Evolutionary conservation across 208 protist species (phyloP).

Genomic region (Trypanosoma theileri): DNA sequence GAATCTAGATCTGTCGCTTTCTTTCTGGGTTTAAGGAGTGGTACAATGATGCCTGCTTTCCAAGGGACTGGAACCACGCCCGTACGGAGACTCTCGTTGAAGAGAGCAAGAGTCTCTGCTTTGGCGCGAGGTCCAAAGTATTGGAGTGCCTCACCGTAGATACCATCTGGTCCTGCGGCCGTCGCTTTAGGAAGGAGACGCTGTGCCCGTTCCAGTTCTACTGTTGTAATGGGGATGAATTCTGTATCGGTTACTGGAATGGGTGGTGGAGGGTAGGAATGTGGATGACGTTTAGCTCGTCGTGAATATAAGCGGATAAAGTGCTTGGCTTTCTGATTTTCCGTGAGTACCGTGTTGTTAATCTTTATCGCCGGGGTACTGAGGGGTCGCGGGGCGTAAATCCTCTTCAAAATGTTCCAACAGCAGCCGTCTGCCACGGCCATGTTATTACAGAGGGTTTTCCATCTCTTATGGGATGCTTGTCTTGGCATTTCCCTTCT

Average conservation of each 20-base stretch:
- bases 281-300: background rate
- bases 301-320: background rate
- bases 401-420: conserved; percentile 8
- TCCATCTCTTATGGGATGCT: background rate
- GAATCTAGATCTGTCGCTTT: conserved; percentile 10
- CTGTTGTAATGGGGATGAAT: background rate
- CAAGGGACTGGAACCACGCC: conserved; percentile 19
- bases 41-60: conserved; percentile 30
- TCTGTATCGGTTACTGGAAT: background rate
- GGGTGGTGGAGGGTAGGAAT: background rate
- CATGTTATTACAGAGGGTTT: background rate
- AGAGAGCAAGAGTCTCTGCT: conserved; percentile 8
- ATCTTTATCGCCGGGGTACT: background rate
- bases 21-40: conserved; percentile 34
- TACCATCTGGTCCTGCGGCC: background rate
- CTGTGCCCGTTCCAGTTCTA: conserved; percentile 8
- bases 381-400: background rate
- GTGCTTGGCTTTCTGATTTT: background rate
- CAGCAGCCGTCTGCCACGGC: background rate
- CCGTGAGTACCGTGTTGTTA: background rate
- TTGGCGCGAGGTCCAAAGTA: background rate
- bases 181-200: background rate
- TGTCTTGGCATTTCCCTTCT: conserved; percentile 13
- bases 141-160: conserved; percentile 4
- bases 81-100: conserved; percentile 23